phyloP scores from a whole-genome alignment of 192 early-diverging fungal genomes.

The Dissophora globulifera region DNA sequence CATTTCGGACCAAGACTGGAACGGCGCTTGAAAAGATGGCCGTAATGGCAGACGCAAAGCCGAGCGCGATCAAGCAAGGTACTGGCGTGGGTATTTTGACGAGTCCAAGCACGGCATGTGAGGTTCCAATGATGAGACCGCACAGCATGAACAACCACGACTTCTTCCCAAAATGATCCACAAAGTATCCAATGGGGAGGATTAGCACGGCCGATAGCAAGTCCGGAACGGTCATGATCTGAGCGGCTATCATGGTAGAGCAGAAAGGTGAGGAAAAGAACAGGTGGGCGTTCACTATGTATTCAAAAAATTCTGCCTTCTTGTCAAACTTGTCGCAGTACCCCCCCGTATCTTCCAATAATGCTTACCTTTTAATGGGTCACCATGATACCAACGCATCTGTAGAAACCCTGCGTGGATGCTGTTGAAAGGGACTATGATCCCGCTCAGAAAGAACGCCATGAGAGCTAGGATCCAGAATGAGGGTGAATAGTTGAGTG shows the following conservation, averaged over 20 bases:
- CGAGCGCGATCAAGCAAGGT: slow-evolving; percentile 58
- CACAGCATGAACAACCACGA: slow-evolving; percentile 57
- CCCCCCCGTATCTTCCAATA: too few species aligned
- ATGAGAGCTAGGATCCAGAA: slow-evolving; percentile 61
- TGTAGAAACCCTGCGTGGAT: slow-evolving; percentile 68
- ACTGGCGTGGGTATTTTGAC: slow-evolving; percentile 49
- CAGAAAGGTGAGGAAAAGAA: too few species aligned
- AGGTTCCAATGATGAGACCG: slow-evolving; percentile 53
- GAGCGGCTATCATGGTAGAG: slow-evolving; percentile 51
- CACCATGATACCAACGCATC: slow-evolving; percentile 63
- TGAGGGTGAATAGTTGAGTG: slow-evolving; percentile 45
- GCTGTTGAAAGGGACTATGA: slow-evolving; percentile 69
- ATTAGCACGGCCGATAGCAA: slow-evolving; percentile 63
- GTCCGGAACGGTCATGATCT: slow-evolving; percentile 70
- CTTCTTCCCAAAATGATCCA: slow-evolving; percentile 63
- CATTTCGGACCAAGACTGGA: slow-evolving; percentile 57
- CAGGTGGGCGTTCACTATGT: too few species aligned
- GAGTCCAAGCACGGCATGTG: slow-evolving; percentile 58
- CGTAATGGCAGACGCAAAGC: slow-evolving; percentile 58
- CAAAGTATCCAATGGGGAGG: slow-evolving; percentile 62
- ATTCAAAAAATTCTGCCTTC: too few species aligned
- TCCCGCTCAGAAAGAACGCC: slow-evolving; percentile 62
- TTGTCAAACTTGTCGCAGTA: too few species aligned
- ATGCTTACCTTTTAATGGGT: slow-evolving; percentile 54
- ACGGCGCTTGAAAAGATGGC: slow-evolving; percentile 64